Evolutionary conservation across 148 eudicot species (phyloP).

Genomic region (Nyssa sinensis): DNA sequence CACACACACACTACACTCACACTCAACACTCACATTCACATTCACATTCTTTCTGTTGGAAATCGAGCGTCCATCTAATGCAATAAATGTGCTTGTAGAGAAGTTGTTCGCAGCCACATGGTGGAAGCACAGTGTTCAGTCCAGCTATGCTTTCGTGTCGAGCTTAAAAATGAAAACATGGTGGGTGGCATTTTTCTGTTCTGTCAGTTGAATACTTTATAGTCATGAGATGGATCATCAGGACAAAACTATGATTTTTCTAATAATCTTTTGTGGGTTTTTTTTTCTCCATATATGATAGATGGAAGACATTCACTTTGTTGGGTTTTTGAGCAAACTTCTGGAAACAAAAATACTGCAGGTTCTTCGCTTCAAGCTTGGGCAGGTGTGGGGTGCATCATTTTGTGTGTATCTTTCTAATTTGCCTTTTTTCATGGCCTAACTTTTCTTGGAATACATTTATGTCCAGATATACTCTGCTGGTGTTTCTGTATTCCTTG

Average conservation of each 20-base stretch:
- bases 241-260: neutral
- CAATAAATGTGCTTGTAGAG: constrained; percentile 51
- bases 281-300: constrained; percentile 15
- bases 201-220: neutral
- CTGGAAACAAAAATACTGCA: constrained; percentile 86
- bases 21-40: too few species aligned
- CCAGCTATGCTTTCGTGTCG: constrained; percentile 76
- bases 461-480: constrained; percentile 75
- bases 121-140: constrained; percentile 95
- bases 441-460: constrained; percentile 16
- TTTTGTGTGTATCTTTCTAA: neutral
- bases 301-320: constrained; percentile 80
- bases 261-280: neutral
- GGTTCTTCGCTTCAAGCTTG: constrained; percentile 86
- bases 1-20: too few species aligned
- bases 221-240: neutral
- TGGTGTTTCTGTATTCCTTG: constrained; percentile 86
- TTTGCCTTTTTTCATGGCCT: constrained; percentile 13
- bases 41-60: neutral
- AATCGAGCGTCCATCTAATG: constrained; percentile 12
- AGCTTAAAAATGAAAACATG: constrained; percentile 70
- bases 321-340: constrained; percentile 84
- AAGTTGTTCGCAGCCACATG: constrained; percentile 89
- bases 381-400: constrained; percentile 58
- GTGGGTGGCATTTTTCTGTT: constrained; percentile 27